These are phyloP conservation scores for Penicillium coffeae DNA, from an alignment of 495 filamentous ascomycete species.

Conservation along the genomic window DNA sequence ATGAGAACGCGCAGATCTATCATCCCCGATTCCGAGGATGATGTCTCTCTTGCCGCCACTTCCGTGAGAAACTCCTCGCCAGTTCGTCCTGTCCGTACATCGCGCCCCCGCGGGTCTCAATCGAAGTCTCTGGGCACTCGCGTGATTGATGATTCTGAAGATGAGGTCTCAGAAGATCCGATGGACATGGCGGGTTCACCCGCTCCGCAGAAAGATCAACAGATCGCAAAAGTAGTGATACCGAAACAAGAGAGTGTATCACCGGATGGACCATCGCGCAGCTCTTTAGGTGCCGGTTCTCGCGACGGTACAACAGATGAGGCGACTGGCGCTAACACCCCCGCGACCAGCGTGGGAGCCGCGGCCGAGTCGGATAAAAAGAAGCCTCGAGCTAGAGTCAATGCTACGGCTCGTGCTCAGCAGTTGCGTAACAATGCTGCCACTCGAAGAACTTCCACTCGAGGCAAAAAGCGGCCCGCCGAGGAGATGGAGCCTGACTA, in stretches of 20 bases:
- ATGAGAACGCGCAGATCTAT: slow-evolving; percentile 16
- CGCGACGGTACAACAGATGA: too few species aligned
- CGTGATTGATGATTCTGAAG: slow-evolving; percentile 24
- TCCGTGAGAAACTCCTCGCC: slow-evolving; percentile 16
- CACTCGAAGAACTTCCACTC: slow-evolving; percentile 21
- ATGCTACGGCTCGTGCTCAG: slow-evolving; percentile 37
- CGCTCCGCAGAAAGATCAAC: neutral
- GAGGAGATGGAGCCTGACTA: slow-evolving; percentile 25
- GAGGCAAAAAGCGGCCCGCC: slow-evolving; percentile 33
- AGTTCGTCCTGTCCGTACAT: slow-evolving; percentile 12
- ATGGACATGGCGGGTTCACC: slow-evolving; percentile 1
- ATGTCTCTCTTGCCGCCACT: slow-evolving; percentile 12
- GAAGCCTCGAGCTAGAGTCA: slow-evolving; percentile 27
- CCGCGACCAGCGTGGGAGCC: slow-evolving; percentile 69
- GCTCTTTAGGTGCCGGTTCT: slow-evolving; percentile 28
- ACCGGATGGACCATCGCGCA: slow-evolving; percentile 19
- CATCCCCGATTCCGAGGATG: slow-evolving; percentile 25
- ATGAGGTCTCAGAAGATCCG: slow-evolving; percentile 15
- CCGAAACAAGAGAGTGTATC: slow-evolving; percentile 25
- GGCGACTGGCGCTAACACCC: slow-evolving; percentile 67
- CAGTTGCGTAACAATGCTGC: slow-evolving; percentile 39
- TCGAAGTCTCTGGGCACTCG: slow-evolving; percentile 6
- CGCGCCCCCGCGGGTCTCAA: slow-evolving; percentile 7
- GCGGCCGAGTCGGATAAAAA: slow-evolving; percentile 42
- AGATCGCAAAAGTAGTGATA: slow-evolving; percentile 37